These are phyloP conservation scores for Capillidium rhysosporum DNA, from an alignment of 371 early-diverging fungal genomes.

Conservation along the genomic window DNA sequence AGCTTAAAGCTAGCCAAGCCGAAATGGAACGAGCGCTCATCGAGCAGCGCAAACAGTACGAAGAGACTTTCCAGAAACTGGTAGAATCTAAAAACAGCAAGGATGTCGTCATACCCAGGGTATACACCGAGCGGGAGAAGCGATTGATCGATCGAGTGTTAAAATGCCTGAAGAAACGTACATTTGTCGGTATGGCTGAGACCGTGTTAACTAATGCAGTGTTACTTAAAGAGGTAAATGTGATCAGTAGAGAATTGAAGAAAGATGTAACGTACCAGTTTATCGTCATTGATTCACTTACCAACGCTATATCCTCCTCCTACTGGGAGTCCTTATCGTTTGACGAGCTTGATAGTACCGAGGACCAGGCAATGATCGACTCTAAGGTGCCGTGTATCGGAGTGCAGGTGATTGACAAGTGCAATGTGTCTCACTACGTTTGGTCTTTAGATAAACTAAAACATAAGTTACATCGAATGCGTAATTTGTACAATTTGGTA, in stretches of 20 bases:
- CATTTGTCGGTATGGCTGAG: constrained; percentile 52
- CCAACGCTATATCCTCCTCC: constrained; percentile 26
- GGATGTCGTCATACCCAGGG: constrained; percentile 6
- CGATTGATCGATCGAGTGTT: constrained; percentile 25
- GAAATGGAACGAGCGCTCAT: constrained; percentile 25
- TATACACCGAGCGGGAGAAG: constrained; percentile 22
- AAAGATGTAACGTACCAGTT: constrained; percentile 67
- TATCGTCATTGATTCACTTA: constrained; percentile 37
- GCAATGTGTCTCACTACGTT: constrained; percentile 40
- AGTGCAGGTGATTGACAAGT: constrained; percentile 47
- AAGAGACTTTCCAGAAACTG: constrained; percentile 16
- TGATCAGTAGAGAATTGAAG: constrained; percentile 54
- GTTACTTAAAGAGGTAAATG: constrained; percentile 69
- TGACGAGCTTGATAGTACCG: constrained; percentile 30
- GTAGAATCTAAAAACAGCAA: constrained; percentile 15
- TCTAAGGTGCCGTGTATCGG: constrained; percentile 36
- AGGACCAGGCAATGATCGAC: constrained; percentile 24
- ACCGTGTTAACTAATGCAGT: constrained; percentile 43
- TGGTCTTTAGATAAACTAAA: constrained; percentile 57
- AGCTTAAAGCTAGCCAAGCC: constrained; percentile 20
- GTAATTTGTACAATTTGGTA: constrained; percentile 46
- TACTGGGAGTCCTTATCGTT: constrained; percentile 35
- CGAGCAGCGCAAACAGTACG: constrained; percentile 21
- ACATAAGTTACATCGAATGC: constrained; percentile 49
- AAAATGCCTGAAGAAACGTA: constrained; percentile 32